phyloP scores from a whole-genome alignment of 2,329 filamentous ascomycete species.

The Drechslerella dactyloides region DNA sequence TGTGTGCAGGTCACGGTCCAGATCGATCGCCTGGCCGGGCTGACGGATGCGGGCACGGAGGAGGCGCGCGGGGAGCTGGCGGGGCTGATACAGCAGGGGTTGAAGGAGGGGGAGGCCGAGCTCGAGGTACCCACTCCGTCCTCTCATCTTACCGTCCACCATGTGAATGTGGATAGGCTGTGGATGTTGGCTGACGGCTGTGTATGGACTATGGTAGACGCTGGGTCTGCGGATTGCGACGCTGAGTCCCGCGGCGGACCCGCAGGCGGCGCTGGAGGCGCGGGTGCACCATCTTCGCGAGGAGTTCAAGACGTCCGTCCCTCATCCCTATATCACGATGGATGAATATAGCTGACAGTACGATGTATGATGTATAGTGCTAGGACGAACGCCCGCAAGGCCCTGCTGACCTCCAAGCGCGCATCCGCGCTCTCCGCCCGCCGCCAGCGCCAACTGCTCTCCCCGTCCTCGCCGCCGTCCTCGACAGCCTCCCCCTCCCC shows the following conservation, averaged over 20 bases:
- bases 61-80: slow-evolving; percentile 52
- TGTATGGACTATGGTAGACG: too few relatives aligned
- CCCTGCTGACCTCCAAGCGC: slow-evolving; percentile 40
- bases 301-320: slow-evolving; percentile 73
- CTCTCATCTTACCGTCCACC: slow-evolving; percentile 72
- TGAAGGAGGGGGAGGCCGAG: slow-evolving; percentile 60
- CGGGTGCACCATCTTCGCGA: slow-evolving; percentile 70
- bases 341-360: slow-evolving; percentile 14
- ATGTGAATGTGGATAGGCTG: slow-evolving; percentile 74
- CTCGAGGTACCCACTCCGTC: slow-evolving; percentile 56
- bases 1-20: slow-evolving; percentile 57
- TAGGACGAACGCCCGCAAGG: slow-evolving; percentile 31
- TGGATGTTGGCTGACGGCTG: too few relatives aligned
- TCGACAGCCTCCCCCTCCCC: neutral
- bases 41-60: slow-evolving; percentile 57
- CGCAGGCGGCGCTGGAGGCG: slow-evolving; percentile 68
- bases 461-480: neutral
- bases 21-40: slow-evolving; percentile 66
- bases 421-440: slow-evolving; percentile 33
- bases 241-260: slow-evolving; percentile 61
- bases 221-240: slow-evolving; percentile 65
- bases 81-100: slow-evolving; percentile 53
- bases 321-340: slow-evolving; percentile 4
- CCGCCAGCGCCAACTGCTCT: slow-evolving; percentile 50
- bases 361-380: neutral